These are phyloP conservation scores for Plasmodium adleri DNA, from an alignment of 169 alveolate genomes.

Conservation along the genomic window DNA sequence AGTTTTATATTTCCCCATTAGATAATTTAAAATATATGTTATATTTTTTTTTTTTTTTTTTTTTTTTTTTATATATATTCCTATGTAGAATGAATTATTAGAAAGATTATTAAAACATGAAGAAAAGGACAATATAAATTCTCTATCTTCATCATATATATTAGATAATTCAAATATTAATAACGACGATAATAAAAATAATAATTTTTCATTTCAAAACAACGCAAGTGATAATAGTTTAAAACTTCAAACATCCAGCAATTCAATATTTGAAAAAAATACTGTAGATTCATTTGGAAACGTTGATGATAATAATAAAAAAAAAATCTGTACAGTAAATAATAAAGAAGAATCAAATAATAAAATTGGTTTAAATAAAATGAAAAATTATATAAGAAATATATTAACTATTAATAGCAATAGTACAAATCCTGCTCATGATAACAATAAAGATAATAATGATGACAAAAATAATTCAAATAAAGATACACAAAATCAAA, in stretches of 20 bases:
- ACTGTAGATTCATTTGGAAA: slow-evolving; percentile 1
- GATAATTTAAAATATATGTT: no score
- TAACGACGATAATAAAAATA: slow-evolving; percentile 18
- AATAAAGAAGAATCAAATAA: slow-evolving; percentile 32
- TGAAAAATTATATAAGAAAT: slow-evolving; percentile 60
- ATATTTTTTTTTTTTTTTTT: not conserved
- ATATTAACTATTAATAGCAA: slow-evolving; percentile 29
- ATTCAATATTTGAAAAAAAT: slow-evolving; percentile 1
- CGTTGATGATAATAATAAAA: slow-evolving; percentile 24
- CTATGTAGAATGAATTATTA: slow-evolving; percentile 54
- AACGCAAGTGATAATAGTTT: not conserved
- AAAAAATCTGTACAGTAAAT: slow-evolving; percentile 34
- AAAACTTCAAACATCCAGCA: not conserved
- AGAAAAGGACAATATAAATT: slow-evolving; percentile 7
- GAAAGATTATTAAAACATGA: slow-evolving; percentile 66
- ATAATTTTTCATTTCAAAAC: slow-evolving; percentile 5
- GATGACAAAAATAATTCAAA: not conserved
- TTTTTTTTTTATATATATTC: not conserved
- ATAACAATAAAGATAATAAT: slow-evolving; percentile 7
- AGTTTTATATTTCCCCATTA: no score
- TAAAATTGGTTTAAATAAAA: slow-evolving; percentile 28
- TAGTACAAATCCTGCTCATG: slow-evolving; percentile 9
- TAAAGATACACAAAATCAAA: slow-evolving; percentile 8
- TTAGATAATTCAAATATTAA: slow-evolving; percentile 14
- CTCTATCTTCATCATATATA: not conserved